Conservation (phyloP, 176 grass and related monocot genomes). For the bread wheat (Triticum aestivum) region IWGSC_CS_RefSeq_v2.1 NC_057805.1:308833485-308833984, state of each 20-base stretch:
- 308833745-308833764: background rate
- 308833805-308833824: background rate
- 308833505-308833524: background rate
- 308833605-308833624: background rate
- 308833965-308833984: background rate
- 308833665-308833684: background rate
- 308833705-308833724: background rate
- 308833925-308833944: background rate
- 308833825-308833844: background rate
- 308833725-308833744: background rate
- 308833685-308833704: background rate
- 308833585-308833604: background rate
- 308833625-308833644: background rate
- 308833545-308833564: conserved; percentile 1
- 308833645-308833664: background rate
- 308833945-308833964: background rate
- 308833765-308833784: background rate
- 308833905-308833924: background rate
- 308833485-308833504: conserved; percentile 24
- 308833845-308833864: background rate
- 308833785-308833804: no score
- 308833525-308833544: conserved; percentile 3
- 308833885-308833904: background rate
- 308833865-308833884: background rate
- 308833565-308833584: background rate